Evolutionary conservation across 768 basidiomycete genomes (phyloP), one percentile per base, ranked within the genome.

Genomic region (Brasilioporus rufonigricans): DNA sequence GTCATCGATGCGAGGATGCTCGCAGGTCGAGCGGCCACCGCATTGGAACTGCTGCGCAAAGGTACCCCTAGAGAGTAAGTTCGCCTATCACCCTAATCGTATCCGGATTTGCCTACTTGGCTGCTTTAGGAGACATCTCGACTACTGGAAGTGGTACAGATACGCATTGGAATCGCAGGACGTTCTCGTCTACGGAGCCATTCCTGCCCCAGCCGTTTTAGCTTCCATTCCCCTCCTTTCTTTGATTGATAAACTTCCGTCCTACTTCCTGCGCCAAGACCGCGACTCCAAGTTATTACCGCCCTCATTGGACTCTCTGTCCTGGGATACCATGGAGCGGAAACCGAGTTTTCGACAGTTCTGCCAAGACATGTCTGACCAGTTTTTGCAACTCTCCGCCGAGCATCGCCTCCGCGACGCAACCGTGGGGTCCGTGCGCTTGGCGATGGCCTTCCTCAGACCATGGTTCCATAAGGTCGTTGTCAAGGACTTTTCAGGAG

Each of bases 131-230:
- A 82, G 83, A 46, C 80, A 81, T 59, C 67, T 73, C 27, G 80
- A 86, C 58, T 81, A 88, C 66, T 85, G 83, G 84, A 87, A 84
- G 68, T 91, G 88, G 89, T 81, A 85, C 56, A 81, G 82, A 54
- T 87, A 83, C 63, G 85, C 86, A 11, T 74, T 84, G 55, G 89
- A 91, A 64, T 84, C 89, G 11, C 89, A 91, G 65, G 80, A 83
- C 55, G 87, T 89, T 32, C 83, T 91, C 53, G 78, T 90, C 36
- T 76, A 86, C 63, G 86, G 85, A 29, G 80, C 78, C 61, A 81
- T 91, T 55, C 86, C 89, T 32, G 74, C 77, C 21, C 73, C 76
- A 21, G 86, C 87, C 10, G 80, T 91, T 52, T 74, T 87, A 19
- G 74, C 86, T 18, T 90, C 89, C 16, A 73, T 91, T 23, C 87